These are phyloP conservation scores for Bathelium albidoporum DNA, from an alignment of 495 filamentous ascomycete species.

Conservation along the genomic window DNA sequence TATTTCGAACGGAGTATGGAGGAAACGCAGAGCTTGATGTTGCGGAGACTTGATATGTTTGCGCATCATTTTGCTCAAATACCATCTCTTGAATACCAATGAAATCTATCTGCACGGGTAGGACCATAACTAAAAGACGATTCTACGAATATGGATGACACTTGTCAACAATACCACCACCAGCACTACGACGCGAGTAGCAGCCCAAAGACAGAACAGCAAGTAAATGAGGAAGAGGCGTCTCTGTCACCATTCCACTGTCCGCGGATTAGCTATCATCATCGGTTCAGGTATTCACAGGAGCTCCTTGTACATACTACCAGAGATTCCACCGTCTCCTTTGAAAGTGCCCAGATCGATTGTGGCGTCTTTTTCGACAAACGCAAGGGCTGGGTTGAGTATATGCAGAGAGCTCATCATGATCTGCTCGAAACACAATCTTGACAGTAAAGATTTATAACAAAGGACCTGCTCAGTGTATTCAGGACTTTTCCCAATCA, in stretches of 20 bases:
- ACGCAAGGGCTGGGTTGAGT: not conserved
- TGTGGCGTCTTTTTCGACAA: not conserved
- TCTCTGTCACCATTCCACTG: not conserved
- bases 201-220: not conserved
- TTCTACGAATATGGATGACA: not conserved
- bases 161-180: not conserved
- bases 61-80: not conserved
- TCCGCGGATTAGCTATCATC: not conserved
- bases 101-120: not conserved
- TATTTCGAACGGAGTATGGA: not conserved
- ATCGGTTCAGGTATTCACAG: not conserved
- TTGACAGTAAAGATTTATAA: not conserved
- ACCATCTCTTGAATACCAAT: not conserved
- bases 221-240: not conserved
- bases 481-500: not conserved
- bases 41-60: not conserved
- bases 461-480: not conserved
- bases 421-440: not conserved
- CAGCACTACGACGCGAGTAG: too few species aligned
- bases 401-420: slow-evolving; percentile 4
- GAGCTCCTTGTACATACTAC: not conserved
- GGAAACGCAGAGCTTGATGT: not conserved
- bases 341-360: slow-evolving; percentile 1
- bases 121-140: not conserved
- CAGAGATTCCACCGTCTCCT: not conserved